A percentile compares a stretch with the other conserved stretches of the same genome.
Conservation (phyloP, 225 moss, liverwort and hornwort genomes). For the Marchantia paleacea region DNA sequence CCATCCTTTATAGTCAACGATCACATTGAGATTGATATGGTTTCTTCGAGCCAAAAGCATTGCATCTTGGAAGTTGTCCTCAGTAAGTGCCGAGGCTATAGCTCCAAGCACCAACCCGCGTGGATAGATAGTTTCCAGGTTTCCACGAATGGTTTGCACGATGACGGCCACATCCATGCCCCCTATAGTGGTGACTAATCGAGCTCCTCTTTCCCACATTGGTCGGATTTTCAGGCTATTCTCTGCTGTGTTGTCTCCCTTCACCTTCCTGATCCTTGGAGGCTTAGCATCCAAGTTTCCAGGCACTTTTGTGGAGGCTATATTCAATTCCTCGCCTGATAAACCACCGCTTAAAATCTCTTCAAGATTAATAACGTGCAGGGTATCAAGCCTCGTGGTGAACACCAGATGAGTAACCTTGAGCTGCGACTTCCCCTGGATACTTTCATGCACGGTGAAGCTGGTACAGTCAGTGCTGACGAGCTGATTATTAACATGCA, state of each 20-base stretch:
- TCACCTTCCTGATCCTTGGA: constrained; percentile 48
- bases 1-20: constrained; percentile 98
- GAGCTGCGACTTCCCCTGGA: constrained; percentile 5
- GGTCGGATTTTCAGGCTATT: constrained; percentile 76
- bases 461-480: constrained; percentile 74
- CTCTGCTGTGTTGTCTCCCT: constrained; percentile 37
- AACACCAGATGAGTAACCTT: constrained; percentile 67
- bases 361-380: constrained; percentile 72
- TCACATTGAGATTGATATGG: constrained; percentile 85
- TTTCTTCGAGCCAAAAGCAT: constrained; percentile 78
- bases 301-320: constrained; percentile 11
- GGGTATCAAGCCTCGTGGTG: constrained; percentile 70
- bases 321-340: constrained; percentile 22
- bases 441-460: constrained; percentile 56
- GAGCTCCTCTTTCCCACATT: constrained; percentile 93
- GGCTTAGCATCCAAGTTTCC: constrained; percentile 20
- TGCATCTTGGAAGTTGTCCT: constrained; percentile 62
- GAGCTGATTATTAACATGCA: constrained; percentile 59
- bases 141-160: constrained; percentile 84
- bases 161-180: constrained; percentile 79
- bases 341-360: constrained; percentile 33
- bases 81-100: constrained; percentile 67
- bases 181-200: constrained; percentile 63
- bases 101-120: constrained; percentile 86
- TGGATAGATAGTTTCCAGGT: constrained; percentile 90